Evolutionary conservation across 139 green algal species (phyloP), one percentile per base, ranked within the genome.

Genomic region (Yamagishiella unicocca): DNA sequence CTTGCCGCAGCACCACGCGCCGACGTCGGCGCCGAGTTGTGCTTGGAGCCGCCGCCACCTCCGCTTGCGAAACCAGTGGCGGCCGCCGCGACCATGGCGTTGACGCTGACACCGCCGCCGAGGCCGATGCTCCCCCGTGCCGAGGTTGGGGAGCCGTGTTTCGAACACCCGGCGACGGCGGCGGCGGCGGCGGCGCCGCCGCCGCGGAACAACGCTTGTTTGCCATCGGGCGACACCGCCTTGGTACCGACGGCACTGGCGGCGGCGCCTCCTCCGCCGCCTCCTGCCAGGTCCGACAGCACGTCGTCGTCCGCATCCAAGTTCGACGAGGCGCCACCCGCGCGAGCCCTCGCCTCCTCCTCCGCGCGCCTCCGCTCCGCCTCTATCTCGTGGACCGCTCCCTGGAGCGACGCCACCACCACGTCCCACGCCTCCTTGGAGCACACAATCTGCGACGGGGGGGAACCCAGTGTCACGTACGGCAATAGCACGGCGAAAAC

Each of bases 351-450:
- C 22, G 46, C 29, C 80, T 54, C 76, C 54, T 54, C 76, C 7
- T 40, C 33, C 76, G 21, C 43, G 72, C 72, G 72, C 40, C 46
- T n/a, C n/a, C 50, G 38, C 55, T 84, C 58, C 38, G 43, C 58
- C 78, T 84, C 8, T 19, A 86, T 53, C 29, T 66, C 33, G 21
- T 4, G 9, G 3, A 86, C 64, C 17, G 17, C 53, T 31, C 22
- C 2, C 17, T 24, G 4, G 21, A 86, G 21, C 43, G 43, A 77
- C 8, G 46, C 50, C 2, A 37, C 24, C 50, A 87, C 82, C 46
- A 50, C 46, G 43, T 70, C 66, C 82, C 82, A 87, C 12, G 82
- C 82, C 50, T 87, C 82, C 14, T 46, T 46, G 46, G 67, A 81
- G 53, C 82, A 87, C 35, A 87, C 24, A n/a, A 87, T 75, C 82